Base-by-base conservation (phyloP, 2,329 filamentous ascomycete species). In the Calonectria ilicicola region DNA sequence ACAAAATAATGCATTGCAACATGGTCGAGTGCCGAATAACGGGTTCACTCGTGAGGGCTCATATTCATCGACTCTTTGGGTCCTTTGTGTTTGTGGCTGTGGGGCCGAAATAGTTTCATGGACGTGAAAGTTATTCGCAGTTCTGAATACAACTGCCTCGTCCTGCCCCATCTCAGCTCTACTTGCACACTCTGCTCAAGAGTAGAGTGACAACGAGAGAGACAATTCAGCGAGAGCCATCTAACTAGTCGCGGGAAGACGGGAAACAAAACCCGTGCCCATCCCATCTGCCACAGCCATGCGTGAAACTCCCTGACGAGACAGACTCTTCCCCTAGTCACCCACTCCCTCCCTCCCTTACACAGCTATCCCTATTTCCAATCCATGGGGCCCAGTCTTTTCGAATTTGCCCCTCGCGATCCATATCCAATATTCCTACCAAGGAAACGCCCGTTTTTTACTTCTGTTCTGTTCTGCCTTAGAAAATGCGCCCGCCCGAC, bases 401-500 rank as follows among this genome's bases (percentile, higher is more conserved):
- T 6, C 27, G 56, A 27, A 26, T 27, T 42, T 56, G 27, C 64
- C 53, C 56, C 38, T 64, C 70, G 26, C 27, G 40, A 75, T 44
- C 58, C 71, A 46, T 65, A 76, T 72, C 73, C 71, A 74, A 75
- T 58, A 75, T 58, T 51, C 72, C 74, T 32, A 21, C 72, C 19
- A 62, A 38, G 51, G 42, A 72, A 72, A 72, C 67, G 53, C 56
- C 63, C 74, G 62, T 76, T 72, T 70, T 75, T 51, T 72, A 47
- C 66, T 60, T 66, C 70, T 74, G 69, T 68, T 67, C 70, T 77
- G 72, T 60, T 67, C 65, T 66, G 65, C 67, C 72, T 70, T 72
- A 51, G 40, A 75, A 67, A 74, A 74, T 79, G 71, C 66, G 76
- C 69, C 65, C 69, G 58, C 26, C 64, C 49, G 64, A 70, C 70